These are phyloP conservation scores for Tetrapyrgos nigripes DNA, from an alignment of 1,284 basidiomycete species.

Conservation along the genomic window DNA sequence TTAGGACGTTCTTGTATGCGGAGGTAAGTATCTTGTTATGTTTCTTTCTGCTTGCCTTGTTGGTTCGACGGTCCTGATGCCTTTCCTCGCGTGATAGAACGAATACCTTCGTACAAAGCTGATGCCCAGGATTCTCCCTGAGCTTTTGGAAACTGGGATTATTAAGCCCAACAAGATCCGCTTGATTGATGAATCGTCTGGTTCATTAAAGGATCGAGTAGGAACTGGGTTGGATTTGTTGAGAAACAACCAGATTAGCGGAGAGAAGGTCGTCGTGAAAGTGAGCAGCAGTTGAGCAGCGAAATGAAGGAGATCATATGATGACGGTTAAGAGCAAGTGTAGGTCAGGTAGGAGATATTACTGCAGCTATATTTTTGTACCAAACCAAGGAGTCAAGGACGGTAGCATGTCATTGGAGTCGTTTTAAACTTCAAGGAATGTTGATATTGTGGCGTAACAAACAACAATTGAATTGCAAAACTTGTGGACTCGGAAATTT, in stretches of 20 bases:
- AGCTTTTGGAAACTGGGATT: conserved; percentile 41
- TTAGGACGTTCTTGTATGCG: conserved; percentile 50
- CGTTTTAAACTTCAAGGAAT: too few relatives aligned
- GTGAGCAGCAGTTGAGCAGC: conserved; percentile 17
- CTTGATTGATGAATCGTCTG: conserved; percentile 43
- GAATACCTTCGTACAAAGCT: conserved; percentile 46
- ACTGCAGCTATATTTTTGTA: too few relatives aligned
- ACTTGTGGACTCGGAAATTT: too few relatives aligned
- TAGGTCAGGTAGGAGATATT: too few relatives aligned
- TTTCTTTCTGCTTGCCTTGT: neutral
- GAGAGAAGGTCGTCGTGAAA: conserved; percentile 55
- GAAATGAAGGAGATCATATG: too few relatives aligned
- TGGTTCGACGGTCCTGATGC: too few relatives aligned
- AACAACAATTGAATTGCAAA: too few relatives aligned
- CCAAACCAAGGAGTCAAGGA: too few relatives aligned
- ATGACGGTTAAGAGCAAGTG: too few relatives aligned
- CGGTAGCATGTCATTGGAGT: too few relatives aligned
- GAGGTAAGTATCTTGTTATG: conserved; percentile 34
- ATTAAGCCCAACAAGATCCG: conserved; percentile 48
- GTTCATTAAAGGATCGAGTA: conserved; percentile 47
- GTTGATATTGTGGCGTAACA: too few relatives aligned
- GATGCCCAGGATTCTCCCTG: conserved; percentile 51
- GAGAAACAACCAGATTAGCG: conserved; percentile 52
- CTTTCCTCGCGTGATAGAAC: conserved; percentile 36
- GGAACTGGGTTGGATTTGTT: conserved; percentile 46